These are phyloP conservation scores for Zopfochytrium polystomum DNA, from an alignment of 371 early-diverging fungal genomes.

Conservation along the genomic window DNA sequence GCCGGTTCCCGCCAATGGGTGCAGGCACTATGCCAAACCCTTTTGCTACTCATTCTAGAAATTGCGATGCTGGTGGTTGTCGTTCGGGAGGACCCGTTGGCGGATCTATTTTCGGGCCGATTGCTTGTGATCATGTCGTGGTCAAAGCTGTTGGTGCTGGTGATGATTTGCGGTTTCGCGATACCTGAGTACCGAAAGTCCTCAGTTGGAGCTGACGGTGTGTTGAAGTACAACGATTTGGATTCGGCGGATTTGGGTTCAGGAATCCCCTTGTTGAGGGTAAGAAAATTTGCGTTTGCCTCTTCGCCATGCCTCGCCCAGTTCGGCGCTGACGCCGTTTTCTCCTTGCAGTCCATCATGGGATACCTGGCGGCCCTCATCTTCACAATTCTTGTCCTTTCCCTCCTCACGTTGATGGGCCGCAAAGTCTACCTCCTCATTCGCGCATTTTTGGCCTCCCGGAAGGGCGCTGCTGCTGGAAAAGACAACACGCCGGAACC, in stretches of 20 bases:
- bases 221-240: background rate
- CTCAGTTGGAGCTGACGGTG: background rate
- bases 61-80: slow-evolving; percentile 9
- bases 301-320: background rate
- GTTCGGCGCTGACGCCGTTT: background rate
- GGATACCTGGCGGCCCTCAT: slow-evolving; percentile 10
- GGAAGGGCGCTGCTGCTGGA: slow-evolving; percentile 5
- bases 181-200: slow-evolving; percentile 4
- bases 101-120: slow-evolving; percentile 4
- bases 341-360: slow-evolving; percentile 3
- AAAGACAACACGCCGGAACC: no score
- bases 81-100: background rate
- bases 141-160: slow-evolving; percentile 7
- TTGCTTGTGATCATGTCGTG: slow-evolving; percentile 8
- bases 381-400: slow-evolving; percentile 8
- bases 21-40: slow-evolving; percentile 2
- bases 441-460: slow-evolving; percentile 4
- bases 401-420: slow-evolving; percentile 1
- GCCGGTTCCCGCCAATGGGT: slow-evolving; percentile 4
- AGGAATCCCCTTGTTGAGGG: background rate
- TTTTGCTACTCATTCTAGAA: slow-evolving; percentile 9
- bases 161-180: slow-evolving; percentile 6
- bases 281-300: background rate
- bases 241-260: slow-evolving; percentile 3
- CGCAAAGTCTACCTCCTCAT: slow-evolving; percentile 7